Evolutionary conservation across 208 protist species (phyloP).

Genomic region (Trypanosoma boissoni): DNA sequence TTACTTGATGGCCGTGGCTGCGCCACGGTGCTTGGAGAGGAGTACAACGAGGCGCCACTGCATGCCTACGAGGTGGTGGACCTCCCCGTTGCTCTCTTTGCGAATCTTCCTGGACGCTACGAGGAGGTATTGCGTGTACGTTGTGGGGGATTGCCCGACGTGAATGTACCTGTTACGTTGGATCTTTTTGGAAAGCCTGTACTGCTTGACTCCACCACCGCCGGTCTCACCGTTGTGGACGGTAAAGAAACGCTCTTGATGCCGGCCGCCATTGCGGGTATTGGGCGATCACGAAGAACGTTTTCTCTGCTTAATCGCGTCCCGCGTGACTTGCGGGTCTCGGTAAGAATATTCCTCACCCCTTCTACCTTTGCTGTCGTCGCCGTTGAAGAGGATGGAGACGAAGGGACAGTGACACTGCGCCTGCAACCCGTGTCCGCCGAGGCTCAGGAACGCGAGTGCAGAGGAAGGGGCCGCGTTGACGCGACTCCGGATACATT

Average conservation of each 20-base stretch:
- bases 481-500: slow-evolving; percentile 50
- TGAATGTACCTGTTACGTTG: slow-evolving; percentile 49
- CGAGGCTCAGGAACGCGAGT: slow-evolving; percentile 32
- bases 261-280: slow-evolving; percentile 79
- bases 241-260: slow-evolving; percentile 76
- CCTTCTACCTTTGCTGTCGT: slow-evolving; percentile 61
- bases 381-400: slow-evolving; percentile 65
- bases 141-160: slow-evolving; percentile 39
- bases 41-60: slow-evolving; percentile 13
- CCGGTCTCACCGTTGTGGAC: slow-evolving; percentile 52
- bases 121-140: slow-evolving; percentile 58
- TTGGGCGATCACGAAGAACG: slow-evolving; percentile 63
- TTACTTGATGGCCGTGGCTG: slow-evolving; percentile 80
- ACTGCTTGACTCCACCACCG: slow-evolving; percentile 75
- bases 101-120: slow-evolving; percentile 81
- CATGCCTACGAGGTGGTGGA: slow-evolving; percentile 30
- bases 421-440: slow-evolving; percentile 43
- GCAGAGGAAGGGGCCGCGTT: slow-evolving; percentile 40
- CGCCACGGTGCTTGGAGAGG: slow-evolving; percentile 34
- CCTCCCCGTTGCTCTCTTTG: slow-evolving; percentile 42
- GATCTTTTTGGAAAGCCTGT: slow-evolving; percentile 78
- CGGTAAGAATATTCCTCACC: slow-evolving; percentile 58
- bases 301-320: slow-evolving; percentile 78
- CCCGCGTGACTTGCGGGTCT: slow-evolving; percentile 83
- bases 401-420: slow-evolving; percentile 58